These are phyloP conservation scores for Eutrema japonicum DNA, from an alignment of 345 rosid species.

Conservation along the genomic window DNA sequence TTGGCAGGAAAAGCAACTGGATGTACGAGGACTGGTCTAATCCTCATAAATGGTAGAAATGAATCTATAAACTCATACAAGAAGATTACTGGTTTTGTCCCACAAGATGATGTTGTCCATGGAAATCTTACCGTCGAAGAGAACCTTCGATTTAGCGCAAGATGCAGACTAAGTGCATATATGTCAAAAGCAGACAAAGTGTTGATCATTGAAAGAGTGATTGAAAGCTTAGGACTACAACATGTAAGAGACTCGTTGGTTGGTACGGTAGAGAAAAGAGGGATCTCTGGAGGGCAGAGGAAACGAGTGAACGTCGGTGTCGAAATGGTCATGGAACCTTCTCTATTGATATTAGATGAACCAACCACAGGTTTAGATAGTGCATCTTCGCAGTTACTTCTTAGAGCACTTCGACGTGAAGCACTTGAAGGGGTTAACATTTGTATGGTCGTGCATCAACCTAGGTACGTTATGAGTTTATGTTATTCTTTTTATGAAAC, in stretches of 20 bases:
- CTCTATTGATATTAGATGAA: slow-evolving; percentile 83
- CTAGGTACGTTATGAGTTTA: slow-evolving; percentile 55
- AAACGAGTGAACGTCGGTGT: slow-evolving; percentile 92
- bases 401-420: slow-evolving; percentile 84
- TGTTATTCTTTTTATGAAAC: too few relatives aligned
- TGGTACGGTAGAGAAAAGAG: slow-evolving; percentile 87
- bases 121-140: slow-evolving; percentile 95
- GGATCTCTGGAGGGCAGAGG: slow-evolving; percentile 95
- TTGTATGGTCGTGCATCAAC: slow-evolving; percentile 89
- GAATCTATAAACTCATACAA: slow-evolving; percentile 73
- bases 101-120: slow-evolving; percentile 95
- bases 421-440: slow-evolving; percentile 92
- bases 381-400: slow-evolving; percentile 81
- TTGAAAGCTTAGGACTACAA: slow-evolving; percentile 83
- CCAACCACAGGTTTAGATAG: slow-evolving; percentile 95
- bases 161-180: slow-evolving; percentile 84
- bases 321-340: slow-evolving; percentile 98
- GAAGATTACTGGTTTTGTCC: slow-evolving; percentile 88
- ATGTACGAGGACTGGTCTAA: slow-evolving; percentile 62
- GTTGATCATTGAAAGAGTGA: slow-evolving; percentile 86
- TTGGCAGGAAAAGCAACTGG: slow-evolving; percentile 82
- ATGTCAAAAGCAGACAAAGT: slow-evolving; percentile 89
- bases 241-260: slow-evolving; percentile 83
- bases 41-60: slow-evolving; percentile 77
- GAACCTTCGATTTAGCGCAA: slow-evolving; percentile 85